Base-by-base conservation (phyloP, 441 rosid genomes). In the Flueggea neowawraea region DNA sequence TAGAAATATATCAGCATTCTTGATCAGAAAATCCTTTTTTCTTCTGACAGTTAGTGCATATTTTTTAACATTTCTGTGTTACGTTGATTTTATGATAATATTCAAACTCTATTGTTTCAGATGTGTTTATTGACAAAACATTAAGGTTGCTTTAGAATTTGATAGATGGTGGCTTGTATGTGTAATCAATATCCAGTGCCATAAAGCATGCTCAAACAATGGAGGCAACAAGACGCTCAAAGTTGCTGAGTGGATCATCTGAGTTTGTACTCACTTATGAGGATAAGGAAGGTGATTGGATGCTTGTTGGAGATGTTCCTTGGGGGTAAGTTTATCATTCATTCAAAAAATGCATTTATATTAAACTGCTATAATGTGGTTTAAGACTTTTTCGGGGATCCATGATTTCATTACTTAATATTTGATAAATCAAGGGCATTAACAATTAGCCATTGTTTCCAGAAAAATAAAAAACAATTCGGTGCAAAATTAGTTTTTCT, bases 291-390 rank as follows among this genome's bases (percentile, higher is more conserved):
- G 98, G 96, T 57, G 98, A 90, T 76, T 91, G 96, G 95, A 91
- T 93, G 97, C 98, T 93, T 52, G 91, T 88, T 54, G 98, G 98
- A 31, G 98, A 93, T 75, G 95, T 90, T 63, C 98, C 98, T 16
- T 94, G 99, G 99, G 80, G 83, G 99, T 91, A 85, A 45, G 77
- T 73, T 6, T 10, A 49, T 33, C 57, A 15, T 52, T 6, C 55
- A 60, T 54, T 31, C 32, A 59, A 28, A 9, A 4, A 9, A 47
- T 36, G 41, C 41, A 36, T 36, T 36, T 36, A 36, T 36, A 22
- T 22, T 22, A 8, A 36, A 36, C 9, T 36, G 41, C 41, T 36
- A 36, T 36, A 5, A 36, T 36, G 41, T 36, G 41, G 9, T 36
- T 36, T 36, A 36, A 5, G 41, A 36, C 41, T 5, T 36, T 36